Evolutionary conservation across 495 filamentous ascomycete genomes (phyloP).

Genomic region (Penicillium riverlandense): DNA sequence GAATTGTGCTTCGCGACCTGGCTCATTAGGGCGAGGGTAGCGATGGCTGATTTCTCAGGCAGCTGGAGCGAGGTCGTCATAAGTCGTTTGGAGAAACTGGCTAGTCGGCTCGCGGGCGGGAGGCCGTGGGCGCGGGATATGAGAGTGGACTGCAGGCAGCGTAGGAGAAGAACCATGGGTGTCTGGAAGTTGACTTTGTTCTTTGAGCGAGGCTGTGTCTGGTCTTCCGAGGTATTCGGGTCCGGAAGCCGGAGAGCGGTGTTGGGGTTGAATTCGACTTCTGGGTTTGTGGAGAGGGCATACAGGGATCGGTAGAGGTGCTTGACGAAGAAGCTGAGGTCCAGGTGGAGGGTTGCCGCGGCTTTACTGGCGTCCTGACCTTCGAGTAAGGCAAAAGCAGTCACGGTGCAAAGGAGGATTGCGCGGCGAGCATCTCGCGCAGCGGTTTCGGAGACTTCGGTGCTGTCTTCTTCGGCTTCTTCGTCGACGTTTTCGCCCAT

Average conservation of each 20-base stretch:
- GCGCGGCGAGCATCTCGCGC: slow-evolving; percentile 69
- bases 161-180: slow-evolving; percentile 80
- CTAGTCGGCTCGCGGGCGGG: slow-evolving; percentile 71
- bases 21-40: slow-evolving; percentile 63
- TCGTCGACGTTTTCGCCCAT: slow-evolving; percentile 34
- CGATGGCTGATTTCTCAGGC: slow-evolving; percentile 79
- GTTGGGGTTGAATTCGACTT: slow-evolving; percentile 71
- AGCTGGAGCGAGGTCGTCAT: slow-evolving; percentile 73
- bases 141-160: slow-evolving; percentile 71
- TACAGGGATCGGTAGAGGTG: slow-evolving; percentile 84
- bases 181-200: slow-evolving; percentile 90
- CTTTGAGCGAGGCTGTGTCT: slow-evolving; percentile 14
- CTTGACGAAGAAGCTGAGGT: slow-evolving; percentile 88
- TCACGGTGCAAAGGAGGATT: slow-evolving; percentile 88
- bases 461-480: slow-evolving; percentile 30
- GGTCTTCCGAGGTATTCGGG: slow-evolving; percentile 43
- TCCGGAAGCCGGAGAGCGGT: slow-evolving; percentile 77
- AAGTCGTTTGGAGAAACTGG: slow-evolving; percentile 88
- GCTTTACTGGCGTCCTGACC: slow-evolving; percentile 72
- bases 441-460: slow-evolving; percentile 15
- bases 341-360: slow-evolving; percentile 65
- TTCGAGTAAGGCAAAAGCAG: slow-evolving; percentile 85
- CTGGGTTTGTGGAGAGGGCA: slow-evolving; percentile 67
- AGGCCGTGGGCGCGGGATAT: slow-evolving; percentile 41
- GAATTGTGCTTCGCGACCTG: slow-evolving; percentile 68